Conservation (phyloP, 225 moss, liverwort and hornwort species). For the Marchantia polymorpha region DNA sequence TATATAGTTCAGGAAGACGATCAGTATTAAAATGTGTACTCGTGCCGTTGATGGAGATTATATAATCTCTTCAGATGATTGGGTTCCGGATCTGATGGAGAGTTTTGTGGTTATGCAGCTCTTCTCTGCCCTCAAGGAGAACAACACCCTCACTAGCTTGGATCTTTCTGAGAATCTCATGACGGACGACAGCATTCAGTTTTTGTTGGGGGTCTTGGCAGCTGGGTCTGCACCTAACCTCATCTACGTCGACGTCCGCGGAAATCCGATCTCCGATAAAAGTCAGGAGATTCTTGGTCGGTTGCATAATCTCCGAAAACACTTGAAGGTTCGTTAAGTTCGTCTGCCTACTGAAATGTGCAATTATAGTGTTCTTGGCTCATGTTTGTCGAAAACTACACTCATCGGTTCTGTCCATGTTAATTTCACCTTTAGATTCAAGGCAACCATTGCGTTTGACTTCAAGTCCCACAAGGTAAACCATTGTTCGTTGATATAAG, state of each 20-base stretch:
- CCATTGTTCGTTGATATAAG: no score
- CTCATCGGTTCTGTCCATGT: no score
- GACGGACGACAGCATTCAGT: constrained; percentile 78
- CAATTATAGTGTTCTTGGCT: no score
- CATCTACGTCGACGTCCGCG: constrained; percentile 70
- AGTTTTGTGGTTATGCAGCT: constrained; percentile 58
- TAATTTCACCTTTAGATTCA: no score
- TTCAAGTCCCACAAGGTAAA: no score
- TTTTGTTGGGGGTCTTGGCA: constrained; percentile 60
- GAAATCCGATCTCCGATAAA: constrained; percentile 72
- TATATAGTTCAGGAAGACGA: no score
- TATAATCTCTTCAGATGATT: background rate
- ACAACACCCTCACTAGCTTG: constrained; percentile 69
- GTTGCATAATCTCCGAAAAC: constrained; percentile 77
- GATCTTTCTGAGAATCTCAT: constrained; percentile 83
- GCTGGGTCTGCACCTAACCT: constrained; percentile 77
- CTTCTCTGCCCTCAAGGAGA: constrained; percentile 71
- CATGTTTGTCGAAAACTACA: no score
- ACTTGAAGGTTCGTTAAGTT: constrained; percentile 61
- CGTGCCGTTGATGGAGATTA: no score
- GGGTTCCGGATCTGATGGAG: background rate
- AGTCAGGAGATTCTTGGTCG: constrained; percentile 64
- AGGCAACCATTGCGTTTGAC: no score
- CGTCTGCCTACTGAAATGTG: background rate
- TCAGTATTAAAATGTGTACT: no score